Conservation (phyloP, 306 rosid genomes). For the Sesbania bispinosa region DNA sequence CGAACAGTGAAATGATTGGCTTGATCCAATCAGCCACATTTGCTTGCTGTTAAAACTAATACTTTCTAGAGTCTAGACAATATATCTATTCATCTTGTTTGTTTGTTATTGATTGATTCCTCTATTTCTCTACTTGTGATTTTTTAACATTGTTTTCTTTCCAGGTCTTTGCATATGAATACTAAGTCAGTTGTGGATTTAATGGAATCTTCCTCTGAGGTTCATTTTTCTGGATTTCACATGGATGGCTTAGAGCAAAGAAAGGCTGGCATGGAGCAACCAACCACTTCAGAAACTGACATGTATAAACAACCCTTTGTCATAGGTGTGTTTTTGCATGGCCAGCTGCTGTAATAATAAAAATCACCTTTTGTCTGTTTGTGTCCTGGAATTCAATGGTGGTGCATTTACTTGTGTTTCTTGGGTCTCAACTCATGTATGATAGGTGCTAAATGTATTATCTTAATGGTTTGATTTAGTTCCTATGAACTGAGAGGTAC, state of each 20-base stretch:
- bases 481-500: not conserved
- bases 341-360: not conserved
- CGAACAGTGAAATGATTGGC: not conserved
- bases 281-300: constrained; percentile 56
- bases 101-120: not conserved
- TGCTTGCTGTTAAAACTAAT: not conserved
- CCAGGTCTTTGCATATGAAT: constrained; percentile 49
- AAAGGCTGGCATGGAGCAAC: constrained; percentile 41
- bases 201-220: constrained; percentile 67
- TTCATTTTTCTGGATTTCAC: constrained; percentile 91
- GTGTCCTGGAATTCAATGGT: not conserved
- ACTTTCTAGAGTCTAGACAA: not conserved
- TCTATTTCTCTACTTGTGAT: not conserved
- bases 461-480: not conserved
- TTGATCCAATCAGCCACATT: constrained; percentile 9
- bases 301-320: constrained; percentile 80
- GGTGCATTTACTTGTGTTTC: not conserved
- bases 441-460: not conserved
- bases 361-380: not conserved
- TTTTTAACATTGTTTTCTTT: not conserved
- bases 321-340: constrained; percentile 55
- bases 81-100: not conserved
- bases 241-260: constrained; percentile 59
- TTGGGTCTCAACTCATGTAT: not conserved
- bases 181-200: constrained; percentile 61